Evolutionary conservation across 495 filamentous ascomycete genomes (phyloP), one percentile per base, ranked within the genome.

Genomic region (Neurospora africana): DNA sequence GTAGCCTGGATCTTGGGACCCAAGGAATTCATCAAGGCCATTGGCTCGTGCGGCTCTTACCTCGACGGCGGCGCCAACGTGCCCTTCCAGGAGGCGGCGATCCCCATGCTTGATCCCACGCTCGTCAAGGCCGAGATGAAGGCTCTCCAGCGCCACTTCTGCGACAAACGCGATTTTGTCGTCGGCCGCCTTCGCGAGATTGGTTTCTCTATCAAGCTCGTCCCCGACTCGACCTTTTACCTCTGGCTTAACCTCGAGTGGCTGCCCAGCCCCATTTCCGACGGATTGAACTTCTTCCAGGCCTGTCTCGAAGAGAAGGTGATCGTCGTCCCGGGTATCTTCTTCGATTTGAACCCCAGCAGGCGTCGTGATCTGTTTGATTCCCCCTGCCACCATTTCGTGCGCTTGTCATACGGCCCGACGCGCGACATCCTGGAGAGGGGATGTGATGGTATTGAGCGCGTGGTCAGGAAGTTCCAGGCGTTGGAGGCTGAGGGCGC

Each of bases 281-380:
- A 97, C 79, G 95, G 95, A 3, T 82, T 98, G 77, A 97, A 96
- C 81, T 98, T 98, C 87, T 97, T 98, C 87, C 90, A 95, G 79
- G 92, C 92, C 36, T 94, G 95, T 75, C 81, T 98, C 44, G 87
- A 91, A 75, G 92, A 97, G 86, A 95, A 95, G 85, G 92, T 95
- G 72, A 97, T 97, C 75, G 93, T 97, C 4, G 95, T 97, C 0
- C 94, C 95, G 0, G 95, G 95, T 65, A 98, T 98, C 79, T 93
- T 93, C 81, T 92, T 93, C 74, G 91, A 98, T 76, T 80, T 98
- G 76, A 98, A 98, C 83, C 95, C 95, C 15, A 89, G 90, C n/a
- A 90, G 91, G 78, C 84, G 95, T 70, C 84, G 95, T 73, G 95
- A 98, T 81, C 82, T 98, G 68, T 98, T 98, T 76, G 95, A 98